phyloP scores from a whole-genome alignment of 164 flowering plant genomes.

The Taxillus chinensis region DNA sequence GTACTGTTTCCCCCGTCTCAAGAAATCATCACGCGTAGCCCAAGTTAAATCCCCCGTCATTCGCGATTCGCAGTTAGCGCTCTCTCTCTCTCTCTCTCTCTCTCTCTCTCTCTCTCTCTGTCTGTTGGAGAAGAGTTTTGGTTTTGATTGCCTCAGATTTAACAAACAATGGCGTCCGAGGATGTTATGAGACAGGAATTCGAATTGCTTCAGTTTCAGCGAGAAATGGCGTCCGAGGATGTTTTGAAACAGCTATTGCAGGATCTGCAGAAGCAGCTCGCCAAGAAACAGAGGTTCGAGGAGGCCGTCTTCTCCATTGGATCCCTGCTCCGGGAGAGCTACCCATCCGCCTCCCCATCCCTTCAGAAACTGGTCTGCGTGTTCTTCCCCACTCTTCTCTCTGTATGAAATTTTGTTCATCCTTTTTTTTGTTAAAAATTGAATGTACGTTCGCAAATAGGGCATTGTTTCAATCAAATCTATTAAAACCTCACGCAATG shows the following conservation, averaged over 20 bases:
- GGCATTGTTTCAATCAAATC: too few species aligned
- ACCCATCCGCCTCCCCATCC: conserved; percentile 66
- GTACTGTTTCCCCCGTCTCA: too few species aligned
- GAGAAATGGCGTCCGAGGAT: conserved; percentile 29
- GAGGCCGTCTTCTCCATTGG: conserved; percentile 53
- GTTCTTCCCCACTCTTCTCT: not conserved
- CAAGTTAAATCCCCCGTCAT: too few species aligned
- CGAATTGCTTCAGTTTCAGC: not conserved
- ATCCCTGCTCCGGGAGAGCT: conserved; percentile 34
- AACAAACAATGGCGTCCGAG: conserved; percentile 24
- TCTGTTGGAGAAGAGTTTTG: too few species aligned
- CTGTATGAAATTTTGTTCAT: not conserved
- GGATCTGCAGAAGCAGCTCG: conserved; percentile 68
- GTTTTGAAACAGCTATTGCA: conserved; percentile 33
- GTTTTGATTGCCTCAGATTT: not conserved
- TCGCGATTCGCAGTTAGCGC: too few species aligned
- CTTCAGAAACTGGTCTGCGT: conserved; percentile 47
- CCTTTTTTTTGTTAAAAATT: not conserved
- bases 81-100: too few species aligned
- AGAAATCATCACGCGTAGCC: too few species aligned
- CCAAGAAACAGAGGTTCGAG: conserved; percentile 68
- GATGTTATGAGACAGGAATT: conserved; percentile 4
- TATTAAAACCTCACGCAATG: too few species aligned
- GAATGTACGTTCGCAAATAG: too few species aligned
- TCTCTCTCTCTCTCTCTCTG: too few species aligned